Conservation (phyloP, 1,284 basidiomycete genomes). For the Inonotus obliquus region DNA sequence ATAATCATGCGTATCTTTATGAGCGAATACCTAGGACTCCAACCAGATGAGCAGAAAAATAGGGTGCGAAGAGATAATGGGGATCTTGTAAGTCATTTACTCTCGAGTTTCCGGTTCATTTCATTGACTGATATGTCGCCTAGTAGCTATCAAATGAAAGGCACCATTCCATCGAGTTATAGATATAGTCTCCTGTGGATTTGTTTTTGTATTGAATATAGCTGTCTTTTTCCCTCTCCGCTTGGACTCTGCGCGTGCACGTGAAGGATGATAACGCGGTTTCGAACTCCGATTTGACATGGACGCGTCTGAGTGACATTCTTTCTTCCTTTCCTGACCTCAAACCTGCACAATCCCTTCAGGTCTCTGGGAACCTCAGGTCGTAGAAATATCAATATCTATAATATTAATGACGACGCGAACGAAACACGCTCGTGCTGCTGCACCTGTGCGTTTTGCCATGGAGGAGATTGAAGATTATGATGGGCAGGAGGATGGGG, state of each 20-base stretch:
- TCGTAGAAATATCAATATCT: no score
- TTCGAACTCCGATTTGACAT: not conserved
- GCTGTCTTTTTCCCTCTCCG: not conserved
- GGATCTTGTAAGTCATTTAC: constrained; percentile 18
- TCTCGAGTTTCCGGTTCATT: not conserved
- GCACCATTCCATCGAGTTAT: constrained; percentile 13
- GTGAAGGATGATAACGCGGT: not conserved
- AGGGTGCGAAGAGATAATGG: constrained; percentile 8
- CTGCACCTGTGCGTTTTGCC: constrained; percentile 14
- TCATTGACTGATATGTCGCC: not conserved
- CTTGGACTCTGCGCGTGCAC: not conserved
- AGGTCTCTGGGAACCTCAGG: not conserved
- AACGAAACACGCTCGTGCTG: constrained; percentile 5
- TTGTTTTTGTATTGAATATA: constrained; percentile 1
- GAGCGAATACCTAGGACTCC: constrained; percentile 83
- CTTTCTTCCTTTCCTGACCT: not conserved
- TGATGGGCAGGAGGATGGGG: constrained; percentile 21
- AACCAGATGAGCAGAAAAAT: constrained; percentile 33
- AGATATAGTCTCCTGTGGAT: not conserved
- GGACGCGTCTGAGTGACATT: not conserved
- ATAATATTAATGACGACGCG: constrained; percentile 4
- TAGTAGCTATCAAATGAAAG: constrained; percentile 11
- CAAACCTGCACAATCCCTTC: not conserved
- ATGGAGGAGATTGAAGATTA: constrained; percentile 10
- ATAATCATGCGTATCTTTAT: constrained; percentile 85